Conservation (phyloP, 2,329 filamentous ascomycete genomes). For the Pestalotiopsis sp. region DNA sequence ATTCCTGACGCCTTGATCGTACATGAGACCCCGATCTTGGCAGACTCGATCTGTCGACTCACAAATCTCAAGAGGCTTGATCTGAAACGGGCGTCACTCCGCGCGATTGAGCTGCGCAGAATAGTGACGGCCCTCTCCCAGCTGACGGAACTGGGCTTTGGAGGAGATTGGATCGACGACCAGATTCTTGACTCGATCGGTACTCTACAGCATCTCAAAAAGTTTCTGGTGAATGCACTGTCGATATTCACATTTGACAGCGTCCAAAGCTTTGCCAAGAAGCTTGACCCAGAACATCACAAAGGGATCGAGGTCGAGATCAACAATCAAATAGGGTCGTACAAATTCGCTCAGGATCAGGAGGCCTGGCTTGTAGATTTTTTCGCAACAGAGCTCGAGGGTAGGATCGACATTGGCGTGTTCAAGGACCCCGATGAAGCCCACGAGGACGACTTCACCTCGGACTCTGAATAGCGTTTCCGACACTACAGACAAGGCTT, state of each 20-base stretch:
- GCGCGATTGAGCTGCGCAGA: conserved; percentile 46
- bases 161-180: conserved; percentile 54
- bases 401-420: conserved; percentile 35
- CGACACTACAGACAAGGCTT: not conserved
- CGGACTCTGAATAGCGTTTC: not conserved
- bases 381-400: conserved; percentile 28
- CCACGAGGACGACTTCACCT: conserved; percentile 35
- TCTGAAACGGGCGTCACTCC: conserved; percentile 52
- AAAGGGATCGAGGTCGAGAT: conserved; percentile 35
- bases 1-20: conserved; percentile 50
- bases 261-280: conserved; percentile 43
- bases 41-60: conserved; percentile 48
- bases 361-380: conserved; percentile 24
- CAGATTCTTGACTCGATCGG: conserved; percentile 38
- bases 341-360: conserved; percentile 27
- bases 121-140: conserved; percentile 46
- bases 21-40: conserved; percentile 26
- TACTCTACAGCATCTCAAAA: conserved; percentile 47
- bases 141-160: conserved; percentile 59
- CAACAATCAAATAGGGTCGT: conserved; percentile 31
- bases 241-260: conserved; percentile 56
- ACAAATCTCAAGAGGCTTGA: conserved; percentile 54
- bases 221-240: conserved; percentile 54
- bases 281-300: conserved; percentile 30
- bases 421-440: conserved; percentile 34